A percentile compares a stretch with the other conserved stretches of the same genome.
phyloP scores from a whole-genome alignment of 1,284 basidiomycete genomes.

The Fistulinella cinereoalba region DNA sequence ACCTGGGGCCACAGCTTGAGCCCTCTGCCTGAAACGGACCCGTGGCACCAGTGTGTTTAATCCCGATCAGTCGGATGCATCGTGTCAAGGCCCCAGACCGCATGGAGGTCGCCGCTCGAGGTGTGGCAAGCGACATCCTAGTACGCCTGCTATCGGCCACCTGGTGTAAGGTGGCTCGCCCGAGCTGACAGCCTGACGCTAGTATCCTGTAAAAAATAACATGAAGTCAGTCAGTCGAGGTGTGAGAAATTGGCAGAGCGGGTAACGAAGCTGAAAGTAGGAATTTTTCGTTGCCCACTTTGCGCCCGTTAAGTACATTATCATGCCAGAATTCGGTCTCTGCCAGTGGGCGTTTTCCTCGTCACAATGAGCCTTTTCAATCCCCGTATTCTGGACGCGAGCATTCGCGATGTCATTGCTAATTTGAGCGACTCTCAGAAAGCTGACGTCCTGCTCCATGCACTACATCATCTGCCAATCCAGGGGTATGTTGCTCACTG shows the following conservation, averaged over 20 bases:
- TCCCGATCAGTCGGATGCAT: too few species aligned
- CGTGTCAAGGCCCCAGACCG: too few species aligned
- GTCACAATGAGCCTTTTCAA: conserved; percentile 58
- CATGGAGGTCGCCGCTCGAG: too few species aligned
- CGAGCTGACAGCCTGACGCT: too few species aligned
- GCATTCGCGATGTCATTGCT: conserved; percentile 60
- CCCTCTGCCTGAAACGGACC: too few species aligned
- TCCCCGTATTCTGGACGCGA: conserved; percentile 68
- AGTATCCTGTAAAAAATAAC: too few species aligned
- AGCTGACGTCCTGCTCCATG: conserved; percentile 61
- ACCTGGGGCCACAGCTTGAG: too few species aligned
- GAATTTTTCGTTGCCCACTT: conserved; percentile 14
- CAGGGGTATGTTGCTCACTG: conserved; percentile 43
- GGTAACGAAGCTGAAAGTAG: conserved; percentile 8
- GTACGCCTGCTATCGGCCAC: too few species aligned
- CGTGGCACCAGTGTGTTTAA: background rate
- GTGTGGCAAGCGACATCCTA: too few species aligned
- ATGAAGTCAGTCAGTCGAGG: too few species aligned
- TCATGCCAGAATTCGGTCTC: background rate
- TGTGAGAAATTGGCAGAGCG: conserved; percentile 13
- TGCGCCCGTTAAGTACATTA: conserved; percentile 6
- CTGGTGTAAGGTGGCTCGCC: too few species aligned
- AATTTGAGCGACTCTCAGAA: conserved; percentile 61
- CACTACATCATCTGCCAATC: conserved; percentile 50
- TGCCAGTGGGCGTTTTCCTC: too few species aligned